Conservation (phyloP, 192 early-diverging fungal species). For the Glomus cerebriforme region DNA sequence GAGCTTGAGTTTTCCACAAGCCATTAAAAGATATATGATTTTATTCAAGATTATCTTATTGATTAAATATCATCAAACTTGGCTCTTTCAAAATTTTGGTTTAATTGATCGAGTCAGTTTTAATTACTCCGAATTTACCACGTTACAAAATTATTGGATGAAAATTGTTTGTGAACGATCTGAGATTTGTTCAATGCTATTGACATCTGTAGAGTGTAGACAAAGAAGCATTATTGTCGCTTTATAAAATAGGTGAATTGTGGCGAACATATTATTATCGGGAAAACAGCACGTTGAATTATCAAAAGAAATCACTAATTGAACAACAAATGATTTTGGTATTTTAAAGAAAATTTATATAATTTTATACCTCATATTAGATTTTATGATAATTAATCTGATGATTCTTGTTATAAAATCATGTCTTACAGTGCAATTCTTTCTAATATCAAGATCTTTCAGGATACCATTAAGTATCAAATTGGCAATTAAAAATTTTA, state of each 20-base stretch:
- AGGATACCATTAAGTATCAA: background rate
- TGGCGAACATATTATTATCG: slow-evolving; percentile 14
- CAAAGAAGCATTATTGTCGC: background rate
- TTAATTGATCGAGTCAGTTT: background rate
- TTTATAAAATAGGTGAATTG: background rate
- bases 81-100: background rate
- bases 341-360: background rate
- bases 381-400: background rate
- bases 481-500: background rate
- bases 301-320: background rate
- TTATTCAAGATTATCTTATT: background rate
- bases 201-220: background rate
- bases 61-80: background rate
- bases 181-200: background rate
- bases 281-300: background rate
- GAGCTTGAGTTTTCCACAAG: background rate
- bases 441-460: background rate
- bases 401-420: background rate
- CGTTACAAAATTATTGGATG: background rate
- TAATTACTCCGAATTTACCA: background rate
- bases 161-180: background rate
- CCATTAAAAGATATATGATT: slow-evolving; percentile 1
- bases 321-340: background rate
- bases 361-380: background rate
- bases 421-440: background rate